These are phyloP conservation scores for Termitomyces sp. DNA, from an alignment of 768 basidiomycete species.

Conservation along the genomic window DNA sequence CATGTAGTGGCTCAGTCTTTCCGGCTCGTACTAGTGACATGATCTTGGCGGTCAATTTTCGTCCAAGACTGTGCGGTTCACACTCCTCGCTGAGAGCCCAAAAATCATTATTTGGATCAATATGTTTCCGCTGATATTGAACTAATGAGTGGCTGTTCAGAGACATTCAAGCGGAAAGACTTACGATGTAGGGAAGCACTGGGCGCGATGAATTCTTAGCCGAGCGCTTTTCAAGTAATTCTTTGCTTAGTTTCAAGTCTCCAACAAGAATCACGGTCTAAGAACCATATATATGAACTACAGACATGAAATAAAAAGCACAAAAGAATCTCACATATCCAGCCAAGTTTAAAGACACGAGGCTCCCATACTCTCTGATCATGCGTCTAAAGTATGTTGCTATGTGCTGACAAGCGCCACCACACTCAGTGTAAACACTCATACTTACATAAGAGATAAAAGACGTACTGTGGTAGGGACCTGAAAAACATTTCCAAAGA, in stretches of 20 bases:
- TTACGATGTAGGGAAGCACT: not conserved
- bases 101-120: not conserved
- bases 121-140: not conserved
- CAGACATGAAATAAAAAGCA: not conserved
- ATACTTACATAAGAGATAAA: no score
- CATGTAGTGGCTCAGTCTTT: not conserved
- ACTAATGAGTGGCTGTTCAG: not conserved
- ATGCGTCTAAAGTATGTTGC: not conserved
- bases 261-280: not conserved
- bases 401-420: not conserved
- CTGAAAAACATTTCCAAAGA: no score
- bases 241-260: not conserved
- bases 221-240: not conserved
- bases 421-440: not conserved
- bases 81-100: not conserved
- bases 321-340: not conserved
- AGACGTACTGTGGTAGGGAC: no score
- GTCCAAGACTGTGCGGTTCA: not conserved
- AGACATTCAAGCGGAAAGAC: not conserved
- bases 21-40: no score
- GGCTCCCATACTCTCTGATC: not conserved
- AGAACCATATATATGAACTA: not conserved
- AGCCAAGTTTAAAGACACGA: not conserved
- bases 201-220: not conserved
- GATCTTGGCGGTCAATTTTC: no score